phyloP scores from a whole-genome alignment of 768 basidiomycete genomes.

The Russula virescens region DNA sequence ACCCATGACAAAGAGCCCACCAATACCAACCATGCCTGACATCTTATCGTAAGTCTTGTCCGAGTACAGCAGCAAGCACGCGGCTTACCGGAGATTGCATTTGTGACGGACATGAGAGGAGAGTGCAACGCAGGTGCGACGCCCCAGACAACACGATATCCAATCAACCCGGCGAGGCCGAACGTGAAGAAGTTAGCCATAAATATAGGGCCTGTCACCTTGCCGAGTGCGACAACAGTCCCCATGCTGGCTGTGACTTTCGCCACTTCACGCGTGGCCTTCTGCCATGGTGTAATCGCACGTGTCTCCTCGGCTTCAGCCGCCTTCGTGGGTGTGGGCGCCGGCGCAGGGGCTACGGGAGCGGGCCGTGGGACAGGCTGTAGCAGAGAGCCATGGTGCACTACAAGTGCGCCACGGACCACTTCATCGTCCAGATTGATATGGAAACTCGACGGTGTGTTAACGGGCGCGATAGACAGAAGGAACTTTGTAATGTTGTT shows the following conservation, averaged over 20 bases:
- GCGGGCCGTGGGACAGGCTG: conserved; percentile 63
- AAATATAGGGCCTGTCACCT: conserved; percentile 72
- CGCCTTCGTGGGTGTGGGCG: conserved; percentile 44
- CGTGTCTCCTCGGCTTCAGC: conserved; percentile 37
- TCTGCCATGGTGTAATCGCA: conserved; percentile 84
- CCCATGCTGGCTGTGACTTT: conserved; percentile 74
- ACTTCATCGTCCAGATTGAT: conserved; percentile 81
- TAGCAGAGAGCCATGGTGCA: conserved; percentile 60
- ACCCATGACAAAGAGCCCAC: conserved; percentile 88
- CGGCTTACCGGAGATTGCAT: conserved; percentile 70
- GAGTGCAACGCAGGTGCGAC: conserved; percentile 85
- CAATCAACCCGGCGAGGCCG: conserved; percentile 78
- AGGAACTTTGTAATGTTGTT: conserved; percentile 91
- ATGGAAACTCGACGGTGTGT: conserved; percentile 52
- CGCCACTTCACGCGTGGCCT: conserved; percentile 68
- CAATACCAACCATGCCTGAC: conserved; percentile 69
- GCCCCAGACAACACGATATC: conserved; percentile 87
- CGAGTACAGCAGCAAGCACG: not conserved
- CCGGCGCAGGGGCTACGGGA: conserved; percentile 52
- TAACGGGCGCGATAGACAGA: conserved; percentile 52
- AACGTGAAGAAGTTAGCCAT: conserved; percentile 90
- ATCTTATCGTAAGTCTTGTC: conserved; percentile 4
- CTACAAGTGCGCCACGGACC: conserved; percentile 70
- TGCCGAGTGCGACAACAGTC: conserved; percentile 63
- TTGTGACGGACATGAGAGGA: conserved; percentile 87